Percentiles rank a stretch among this genome's conserved stretches.
phyloP scores from a whole-genome alignment of 495 filamentous ascomycete species.

The Jackrogersella minutella region DNA sequence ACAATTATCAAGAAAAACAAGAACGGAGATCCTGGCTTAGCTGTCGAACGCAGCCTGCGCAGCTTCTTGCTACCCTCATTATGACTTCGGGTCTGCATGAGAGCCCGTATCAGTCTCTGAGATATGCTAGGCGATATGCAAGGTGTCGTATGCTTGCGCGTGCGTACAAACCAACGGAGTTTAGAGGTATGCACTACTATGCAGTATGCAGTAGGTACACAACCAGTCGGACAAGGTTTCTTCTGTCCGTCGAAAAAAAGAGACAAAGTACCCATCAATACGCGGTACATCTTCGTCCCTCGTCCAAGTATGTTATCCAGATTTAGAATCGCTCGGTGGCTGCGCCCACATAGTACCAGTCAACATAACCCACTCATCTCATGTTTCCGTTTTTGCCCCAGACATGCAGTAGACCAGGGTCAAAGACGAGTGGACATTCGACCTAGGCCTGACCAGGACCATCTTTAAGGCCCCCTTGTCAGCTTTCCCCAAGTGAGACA shows the following conservation, averaged over 20 bases:
- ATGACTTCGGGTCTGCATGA: constrained; percentile 34
- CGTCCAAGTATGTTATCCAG: constrained; percentile 40
- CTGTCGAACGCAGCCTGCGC: constrained; percentile 18
- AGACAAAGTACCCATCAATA: constrained; percentile 38
- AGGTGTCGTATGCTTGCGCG: constrained; percentile 42
- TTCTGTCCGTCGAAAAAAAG: constrained; percentile 25
- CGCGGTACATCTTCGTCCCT: constrained; percentile 40
- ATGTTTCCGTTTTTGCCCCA: constrained; percentile 61
- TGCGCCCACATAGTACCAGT: constrained; percentile 46
- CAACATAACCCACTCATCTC: constrained; percentile 53
- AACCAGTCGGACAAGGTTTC: constrained; percentile 39
- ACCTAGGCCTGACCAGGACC: constrained; percentile 37
- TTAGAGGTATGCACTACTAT: constrained; percentile 27
- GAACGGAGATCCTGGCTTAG: constrained; percentile 22
- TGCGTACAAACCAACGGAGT: constrained; percentile 37
- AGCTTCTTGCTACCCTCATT: constrained; percentile 2
- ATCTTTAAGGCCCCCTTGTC: constrained; percentile 49
- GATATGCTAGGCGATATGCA: constrained; percentile 42
- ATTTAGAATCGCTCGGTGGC: constrained; percentile 49
- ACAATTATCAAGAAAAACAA: no score
- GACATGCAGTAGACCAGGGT: constrained; percentile 50
- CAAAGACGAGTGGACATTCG: constrained; percentile 34
- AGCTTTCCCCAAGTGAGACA: constrained; percentile 56
- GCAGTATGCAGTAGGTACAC: constrained; percentile 32
- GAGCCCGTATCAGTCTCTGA: constrained; percentile 38